Percentiles rank a stretch among this genome's conserved stretches.
Conservation (phyloP, 768 basidiomycete species). For the Pulveroboletus ravenelii region DNA sequence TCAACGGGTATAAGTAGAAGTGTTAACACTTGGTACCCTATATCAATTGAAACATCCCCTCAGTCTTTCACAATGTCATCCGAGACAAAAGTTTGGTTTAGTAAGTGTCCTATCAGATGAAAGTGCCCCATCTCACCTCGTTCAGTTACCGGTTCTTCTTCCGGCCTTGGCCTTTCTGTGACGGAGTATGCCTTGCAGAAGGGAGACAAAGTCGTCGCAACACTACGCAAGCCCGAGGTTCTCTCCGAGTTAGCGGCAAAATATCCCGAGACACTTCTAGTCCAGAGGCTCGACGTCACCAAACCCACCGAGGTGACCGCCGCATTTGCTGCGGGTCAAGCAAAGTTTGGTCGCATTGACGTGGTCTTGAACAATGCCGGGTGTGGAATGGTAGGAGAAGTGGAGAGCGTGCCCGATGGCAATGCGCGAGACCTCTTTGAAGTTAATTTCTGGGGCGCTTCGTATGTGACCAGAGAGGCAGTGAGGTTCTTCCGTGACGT, state of each 20-base stretch:
- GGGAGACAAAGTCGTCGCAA: constrained; percentile 29
- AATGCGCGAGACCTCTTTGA: too few species aligned
- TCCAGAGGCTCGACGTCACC: constrained; percentile 40
- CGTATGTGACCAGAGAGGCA: too few species aligned
- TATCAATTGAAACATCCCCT: neutral
- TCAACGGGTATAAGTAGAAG: too few species aligned
- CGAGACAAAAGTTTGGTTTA: constrained; percentile 20
- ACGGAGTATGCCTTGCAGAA: constrained; percentile 26
- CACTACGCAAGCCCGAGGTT: constrained; percentile 34
- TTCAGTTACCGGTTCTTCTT: constrained; percentile 32
- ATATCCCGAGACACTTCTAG: constrained; percentile 30
- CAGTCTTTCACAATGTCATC: neutral
- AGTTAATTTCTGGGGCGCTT: too few species aligned
- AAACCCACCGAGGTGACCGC: constrained; percentile 24
- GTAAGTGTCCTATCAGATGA: constrained; percentile 3
- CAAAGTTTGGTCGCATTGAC: constrained; percentile 28
- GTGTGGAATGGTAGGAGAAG: too few species aligned
- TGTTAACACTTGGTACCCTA: too few species aligned
- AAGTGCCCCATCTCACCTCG: too few species aligned
- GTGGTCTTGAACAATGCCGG: constrained; percentile 9
- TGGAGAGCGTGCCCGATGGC: too few species aligned
- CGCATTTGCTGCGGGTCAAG: constrained; percentile 30
- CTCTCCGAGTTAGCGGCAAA: constrained; percentile 24
- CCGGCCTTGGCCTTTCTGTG: constrained; percentile 36
- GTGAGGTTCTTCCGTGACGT: too few species aligned